phyloP scores from a whole-genome alignment of 305 asterid species.

The Salvia sclarea region DNA sequence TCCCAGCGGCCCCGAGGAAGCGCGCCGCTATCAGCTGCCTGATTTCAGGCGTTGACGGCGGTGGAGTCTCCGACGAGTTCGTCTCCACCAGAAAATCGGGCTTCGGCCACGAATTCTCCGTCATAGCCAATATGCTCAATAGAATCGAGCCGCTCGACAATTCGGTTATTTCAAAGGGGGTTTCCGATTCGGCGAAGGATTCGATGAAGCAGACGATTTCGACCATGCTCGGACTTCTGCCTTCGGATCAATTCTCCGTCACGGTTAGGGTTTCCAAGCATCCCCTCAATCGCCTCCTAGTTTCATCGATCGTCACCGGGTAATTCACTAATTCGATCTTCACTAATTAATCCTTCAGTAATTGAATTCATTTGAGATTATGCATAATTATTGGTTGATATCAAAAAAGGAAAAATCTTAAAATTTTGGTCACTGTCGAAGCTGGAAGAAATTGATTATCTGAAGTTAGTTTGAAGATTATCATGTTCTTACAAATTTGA shows the following conservation, averaged over 20 bases:
- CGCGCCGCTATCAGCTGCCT: constrained; percentile 53
- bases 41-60: constrained; percentile 89
- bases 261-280: constrained; percentile 64
- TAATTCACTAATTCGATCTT: constrained; percentile 54
- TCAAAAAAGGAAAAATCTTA: not conserved
- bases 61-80: constrained; percentile 93
- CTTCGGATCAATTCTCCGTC: constrained; percentile 84
- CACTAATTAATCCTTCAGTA: not conserved
- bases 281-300: constrained; percentile 74
- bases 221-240: constrained; percentile 91
- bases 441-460: not conserved
- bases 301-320: constrained; percentile 91
- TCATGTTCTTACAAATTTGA: not conserved
- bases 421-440: not conserved
- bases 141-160: constrained; percentile 82
- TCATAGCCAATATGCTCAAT: constrained; percentile 83
- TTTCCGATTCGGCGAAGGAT: constrained; percentile 87
- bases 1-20: constrained; percentile 29
- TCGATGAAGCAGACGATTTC: constrained; percentile 98
- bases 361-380: constrained; percentile 1
- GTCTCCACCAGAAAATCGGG: constrained; percentile 80
- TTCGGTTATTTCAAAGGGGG: constrained; percentile 75
- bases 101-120: constrained; percentile 80
- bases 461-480: not conserved
- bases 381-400: not conserved